Evolutionary conservation across 257 asterid genomes (phyloP), one percentile per base, ranked within the genome.

Genomic region (Verbena officinalis): DNA sequence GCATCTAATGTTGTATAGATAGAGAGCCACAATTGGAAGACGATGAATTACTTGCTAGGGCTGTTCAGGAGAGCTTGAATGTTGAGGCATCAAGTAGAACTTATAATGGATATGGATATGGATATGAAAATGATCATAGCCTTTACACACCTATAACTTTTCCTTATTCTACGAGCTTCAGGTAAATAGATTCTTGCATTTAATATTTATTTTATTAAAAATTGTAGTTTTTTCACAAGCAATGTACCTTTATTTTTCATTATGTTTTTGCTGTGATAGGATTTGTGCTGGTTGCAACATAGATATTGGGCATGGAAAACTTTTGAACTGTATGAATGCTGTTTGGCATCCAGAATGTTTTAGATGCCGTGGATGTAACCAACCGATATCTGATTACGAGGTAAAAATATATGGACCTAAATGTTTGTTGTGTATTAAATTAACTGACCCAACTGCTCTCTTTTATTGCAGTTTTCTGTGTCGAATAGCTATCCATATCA

Each of bases 261-360:
- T 4, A 49, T 57, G 13, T 11, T 65, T 49, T 46, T 46, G 44
- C 50, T 72, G 48, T 79, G 72, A 78, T 78, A 90, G 97, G 91
- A 78, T 90, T 45, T 93, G 99, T 82, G 97, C 90, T 71, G 95
- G 96, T 60, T 93, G 99, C 76, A 84, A 81, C 72, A 67, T 78
- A 21, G 97, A 86, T 72, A 88, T 90, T 43, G 97, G 95, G 23
- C 84, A 85, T 51, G 96, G 99, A 73, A 80, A 95, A 68, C 84
- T 81, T 71, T 83, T 93, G 78, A 93, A 86, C 78, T 93, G 97
- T 80, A 86, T 90, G 91, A 89, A 85, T 77, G 95, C 89, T 60
- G 81, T 87, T 23, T 93, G 97, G 99, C 99, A 93, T 77, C 97
- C 99, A 21, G 97, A 88, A 75, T 93, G 99, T 66, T 87, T 93